Conservation (phyloP, 768 basidiomycete species). For the Leccinum obscurum region DNA sequence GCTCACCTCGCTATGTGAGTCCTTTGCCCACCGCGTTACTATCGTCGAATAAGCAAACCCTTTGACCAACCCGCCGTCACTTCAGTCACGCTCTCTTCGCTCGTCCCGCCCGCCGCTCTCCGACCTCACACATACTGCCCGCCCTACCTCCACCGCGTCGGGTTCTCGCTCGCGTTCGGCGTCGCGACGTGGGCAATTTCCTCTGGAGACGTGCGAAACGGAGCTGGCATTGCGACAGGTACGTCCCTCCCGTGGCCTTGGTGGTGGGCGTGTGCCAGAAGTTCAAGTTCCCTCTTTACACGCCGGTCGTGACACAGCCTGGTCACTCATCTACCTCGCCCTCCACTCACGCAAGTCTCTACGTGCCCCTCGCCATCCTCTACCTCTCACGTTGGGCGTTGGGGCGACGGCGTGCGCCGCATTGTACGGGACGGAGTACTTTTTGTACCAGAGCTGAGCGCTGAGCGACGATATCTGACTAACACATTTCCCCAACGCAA, state of each 20-base stretch:
- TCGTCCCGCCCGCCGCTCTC: constrained; percentile 37
- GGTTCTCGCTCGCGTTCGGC: constrained; percentile 44
- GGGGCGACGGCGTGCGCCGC: constrained; percentile 31
- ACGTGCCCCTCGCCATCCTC: constrained; percentile 30
- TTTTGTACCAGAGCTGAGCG: constrained; percentile 28
- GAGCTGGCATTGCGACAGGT: constrained; percentile 43
- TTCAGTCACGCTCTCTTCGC: constrained; percentile 38
- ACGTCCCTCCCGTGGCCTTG: background rate
- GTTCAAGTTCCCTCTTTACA: background rate
- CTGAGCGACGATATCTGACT: background rate
- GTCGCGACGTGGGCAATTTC: constrained; percentile 45
- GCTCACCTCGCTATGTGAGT: constrained; percentile 38
- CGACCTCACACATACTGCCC: constrained; percentile 34
- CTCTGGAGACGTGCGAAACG: constrained; percentile 42
- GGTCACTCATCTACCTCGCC: constrained; percentile 47
- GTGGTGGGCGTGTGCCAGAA: background rate
- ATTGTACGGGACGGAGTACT: constrained; percentile 31
- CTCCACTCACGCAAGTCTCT: constrained; percentile 38
- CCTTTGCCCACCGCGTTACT: background rate
- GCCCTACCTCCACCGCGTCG: constrained; percentile 43
- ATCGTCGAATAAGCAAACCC: background rate
- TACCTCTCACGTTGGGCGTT: constrained; percentile 35
- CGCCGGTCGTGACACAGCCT: constrained; percentile 29
- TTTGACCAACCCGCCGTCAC: background rate
- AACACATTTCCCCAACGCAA: background rate